Evolutionary conservation across 1,139 yeast species (phyloP).

Genomic region (Saccharomyces pastorianus): DNA sequence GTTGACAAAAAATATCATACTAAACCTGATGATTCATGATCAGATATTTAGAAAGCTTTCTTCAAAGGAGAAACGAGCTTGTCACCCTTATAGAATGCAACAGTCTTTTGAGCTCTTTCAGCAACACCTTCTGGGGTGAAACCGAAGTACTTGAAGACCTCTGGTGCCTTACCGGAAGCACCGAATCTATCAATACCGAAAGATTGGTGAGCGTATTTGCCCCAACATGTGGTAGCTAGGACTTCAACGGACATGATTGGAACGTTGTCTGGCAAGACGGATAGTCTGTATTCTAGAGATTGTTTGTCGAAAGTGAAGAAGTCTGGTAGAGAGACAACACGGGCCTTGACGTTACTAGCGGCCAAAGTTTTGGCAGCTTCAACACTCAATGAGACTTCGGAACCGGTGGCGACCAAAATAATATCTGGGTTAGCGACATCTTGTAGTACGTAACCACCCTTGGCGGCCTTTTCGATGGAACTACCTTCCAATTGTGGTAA

Average conservation of each 20-base stretch:
- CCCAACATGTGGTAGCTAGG: constrained; percentile 87
- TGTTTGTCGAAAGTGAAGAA: constrained; percentile 85
- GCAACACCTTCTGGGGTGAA: constrained; percentile 94
- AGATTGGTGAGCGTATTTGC: constrained; percentile 92
- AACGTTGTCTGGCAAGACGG: constrained; percentile 88
- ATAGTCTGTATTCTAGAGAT: constrained; percentile 65
- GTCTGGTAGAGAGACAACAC: constrained; percentile 90
- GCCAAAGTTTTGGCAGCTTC: constrained; percentile 71
- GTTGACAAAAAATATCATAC: not conserved
- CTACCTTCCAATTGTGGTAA: constrained; percentile 95
- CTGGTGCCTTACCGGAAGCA: constrained; percentile 88
- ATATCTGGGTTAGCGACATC: constrained; percentile 60
- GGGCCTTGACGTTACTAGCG: constrained; percentile 61
- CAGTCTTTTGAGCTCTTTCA: constrained; percentile 71
- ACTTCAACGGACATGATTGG: constrained; percentile 95
- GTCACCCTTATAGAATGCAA: constrained; percentile 77
- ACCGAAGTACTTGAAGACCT: constrained; percentile 75
- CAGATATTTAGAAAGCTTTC: constrained; percentile 53
- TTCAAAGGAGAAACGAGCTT: constrained; percentile 66
- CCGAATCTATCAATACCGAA: constrained; percentile 95
- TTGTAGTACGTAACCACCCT: constrained; percentile 88
- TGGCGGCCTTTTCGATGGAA: constrained; percentile 78
- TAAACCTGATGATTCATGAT: not conserved
- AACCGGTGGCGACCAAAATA: constrained; percentile 86
- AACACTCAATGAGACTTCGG: constrained; percentile 81